Percentiles rank a stretch among this genome's conserved stretches.
Conservation (phyloP, 2,329 filamentous ascomycete genomes). For the Curvularia sp. region DNA sequence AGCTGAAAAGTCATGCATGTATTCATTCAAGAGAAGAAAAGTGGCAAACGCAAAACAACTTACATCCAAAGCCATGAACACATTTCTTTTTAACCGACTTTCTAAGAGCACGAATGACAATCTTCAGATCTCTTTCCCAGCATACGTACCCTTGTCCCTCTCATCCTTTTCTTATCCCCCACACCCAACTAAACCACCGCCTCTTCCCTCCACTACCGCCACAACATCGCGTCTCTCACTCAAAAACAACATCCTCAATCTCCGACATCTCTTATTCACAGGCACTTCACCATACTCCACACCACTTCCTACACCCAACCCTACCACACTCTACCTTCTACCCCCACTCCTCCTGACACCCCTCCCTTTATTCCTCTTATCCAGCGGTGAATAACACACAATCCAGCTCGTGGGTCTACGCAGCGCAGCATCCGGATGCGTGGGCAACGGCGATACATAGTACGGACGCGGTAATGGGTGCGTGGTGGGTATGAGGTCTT, state of each 20-base stretch:
- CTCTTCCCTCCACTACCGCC: neutral
- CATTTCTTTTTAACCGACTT: neutral
- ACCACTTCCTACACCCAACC: neutral
- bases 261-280: neutral
- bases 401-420: slow-evolving; percentile 3
- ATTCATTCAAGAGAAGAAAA: neutral
- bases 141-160: too few relatives aligned
- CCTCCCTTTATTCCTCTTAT: slow-evolving; percentile 5
- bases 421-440: slow-evolving; percentile 1
- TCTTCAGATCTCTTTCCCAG: neutral
- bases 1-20: neutral
- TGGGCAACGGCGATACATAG: neutral
- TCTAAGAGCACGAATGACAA: neutral
- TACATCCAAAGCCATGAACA: neutral
- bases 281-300: neutral
- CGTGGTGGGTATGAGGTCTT: slow-evolving; percentile 3
- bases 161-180: neutral
- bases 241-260: neutral
- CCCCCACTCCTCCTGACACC: neutral
- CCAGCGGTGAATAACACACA: slow-evolving; percentile 12
- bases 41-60: neutral
- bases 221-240: neutral
- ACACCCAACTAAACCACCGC: neutral
- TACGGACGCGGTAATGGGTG: neutral
- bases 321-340: neutral